Evolutionary conservation across 805 yeast genomes (phyloP).

Genomic region (Candida wancherniae): DNA sequence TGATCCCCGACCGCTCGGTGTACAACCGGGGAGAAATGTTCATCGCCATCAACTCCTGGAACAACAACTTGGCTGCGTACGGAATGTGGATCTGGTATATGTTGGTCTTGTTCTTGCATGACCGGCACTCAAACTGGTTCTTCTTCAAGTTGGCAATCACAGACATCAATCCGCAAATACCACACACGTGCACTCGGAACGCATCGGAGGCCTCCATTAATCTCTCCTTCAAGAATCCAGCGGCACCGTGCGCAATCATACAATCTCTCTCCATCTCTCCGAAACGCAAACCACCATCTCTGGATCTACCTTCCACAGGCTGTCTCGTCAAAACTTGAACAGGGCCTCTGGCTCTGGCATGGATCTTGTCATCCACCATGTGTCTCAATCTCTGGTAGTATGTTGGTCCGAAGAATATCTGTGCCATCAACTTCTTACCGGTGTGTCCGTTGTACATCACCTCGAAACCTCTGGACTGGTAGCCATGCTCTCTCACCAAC

Average conservation of each 20-base stretch:
- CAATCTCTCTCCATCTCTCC: constrained; percentile 99
- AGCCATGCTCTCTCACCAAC: constrained; percentile 89
- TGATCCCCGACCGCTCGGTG: constrained; percentile 77
- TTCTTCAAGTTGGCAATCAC: constrained; percentile 97
- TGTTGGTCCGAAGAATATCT: constrained; percentile 98
- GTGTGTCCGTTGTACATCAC: constrained; percentile 99
- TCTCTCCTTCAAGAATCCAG: constrained; percentile 95
- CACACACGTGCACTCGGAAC: constrained; percentile 96
- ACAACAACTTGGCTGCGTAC: constrained; percentile 94
- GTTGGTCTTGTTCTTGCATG: constrained; percentile 97
- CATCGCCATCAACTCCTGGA: constrained; percentile 99
- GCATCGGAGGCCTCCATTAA: constrained; percentile 99
- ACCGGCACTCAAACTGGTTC: constrained; percentile 96
- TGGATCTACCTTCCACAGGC: constrained; percentile 98
- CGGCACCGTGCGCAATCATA: constrained; percentile 99
- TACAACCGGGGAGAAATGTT: constrained; percentile 95
- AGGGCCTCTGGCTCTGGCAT: constrained; percentile 98
- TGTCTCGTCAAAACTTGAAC: constrained; percentile 96
- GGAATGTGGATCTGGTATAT: constrained; percentile 97
- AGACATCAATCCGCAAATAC: constrained; percentile 96
- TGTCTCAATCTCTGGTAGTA: constrained; percentile 98
- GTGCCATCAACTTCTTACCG: constrained; percentile 96
- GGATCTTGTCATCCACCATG: constrained; percentile 99
- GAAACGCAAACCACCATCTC: constrained; percentile 98
- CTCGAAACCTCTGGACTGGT: constrained; percentile 97